Conservation (phyloP, 257 asterid species). For the Rehmannia glutinosa region DNA sequence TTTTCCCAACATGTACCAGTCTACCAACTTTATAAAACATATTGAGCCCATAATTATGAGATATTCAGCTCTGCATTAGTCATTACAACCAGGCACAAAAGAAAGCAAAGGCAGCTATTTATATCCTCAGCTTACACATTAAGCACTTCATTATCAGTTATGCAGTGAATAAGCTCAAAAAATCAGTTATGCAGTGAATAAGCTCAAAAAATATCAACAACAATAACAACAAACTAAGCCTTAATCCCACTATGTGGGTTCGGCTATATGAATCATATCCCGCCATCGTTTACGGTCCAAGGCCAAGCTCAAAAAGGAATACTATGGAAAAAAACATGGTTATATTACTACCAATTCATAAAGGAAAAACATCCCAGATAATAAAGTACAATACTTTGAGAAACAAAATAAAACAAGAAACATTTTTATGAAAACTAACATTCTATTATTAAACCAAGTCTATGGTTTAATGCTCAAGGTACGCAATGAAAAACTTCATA, state of each 20-base stretch:
- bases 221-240: too few relatives aligned
- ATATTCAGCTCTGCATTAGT: too few relatives aligned
- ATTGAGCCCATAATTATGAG: too few relatives aligned
- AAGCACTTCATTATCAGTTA: not conserved
- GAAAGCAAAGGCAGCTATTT: not conserved
- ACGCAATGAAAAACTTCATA: not conserved
- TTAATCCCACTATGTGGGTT: too few relatives aligned
- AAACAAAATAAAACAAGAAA: not conserved
- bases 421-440: not conserved
- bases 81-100: too few relatives aligned
- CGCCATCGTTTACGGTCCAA: too few relatives aligned
- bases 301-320: too few relatives aligned
- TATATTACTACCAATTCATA: not conserved
- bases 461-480: not conserved
- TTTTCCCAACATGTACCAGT: too few relatives aligned
- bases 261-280: too few relatives aligned
- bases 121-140: not conserved
- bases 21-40: too few relatives aligned
- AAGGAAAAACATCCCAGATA: not conserved
- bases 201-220: too few relatives aligned
- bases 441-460: not conserved
- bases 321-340: slow-evolving; percentile 1
- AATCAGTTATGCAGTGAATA: too few relatives aligned
- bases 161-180: not conserved
- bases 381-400: slow-evolving; percentile 6